phyloP scores from a whole-genome alignment of 768 basidiomycete genomes.

The Leccinellum luteum region DNA sequence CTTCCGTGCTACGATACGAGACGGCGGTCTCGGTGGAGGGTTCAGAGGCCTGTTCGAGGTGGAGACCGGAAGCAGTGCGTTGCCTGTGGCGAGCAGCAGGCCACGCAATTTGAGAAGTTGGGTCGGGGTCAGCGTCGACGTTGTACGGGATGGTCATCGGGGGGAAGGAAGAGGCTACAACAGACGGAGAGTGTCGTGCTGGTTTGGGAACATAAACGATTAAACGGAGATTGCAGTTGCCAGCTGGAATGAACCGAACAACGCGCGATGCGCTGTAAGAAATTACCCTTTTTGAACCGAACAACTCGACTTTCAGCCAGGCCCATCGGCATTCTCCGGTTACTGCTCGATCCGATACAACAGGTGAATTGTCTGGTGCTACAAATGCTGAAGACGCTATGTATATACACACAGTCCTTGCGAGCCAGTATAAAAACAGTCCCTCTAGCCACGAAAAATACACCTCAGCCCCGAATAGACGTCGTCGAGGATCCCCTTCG shows the following conservation, averaged over 20 bases:
- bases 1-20: conserved; percentile 33
- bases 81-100: conserved; percentile 46
- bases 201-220: conserved; percentile 14
- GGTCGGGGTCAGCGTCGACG: conserved; percentile 60
- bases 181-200: not conserved
- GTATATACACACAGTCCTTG: conserved; percentile 17
- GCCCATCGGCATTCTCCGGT: conserved; percentile 30
- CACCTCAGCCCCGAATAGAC: conserved; percentile 32
- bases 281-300: conserved; percentile 16
- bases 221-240: not conserved
- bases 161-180: not conserved
- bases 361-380: conserved; percentile 7
- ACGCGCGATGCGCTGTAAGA: not conserved
- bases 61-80: conserved; percentile 22
- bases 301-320: not conserved
- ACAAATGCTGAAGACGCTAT: conserved; percentile 14
- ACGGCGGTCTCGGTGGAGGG: conserved; percentile 19
- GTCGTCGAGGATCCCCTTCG: conserved; percentile 44
- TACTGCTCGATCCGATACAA: not conserved
- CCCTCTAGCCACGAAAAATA: conserved; percentile 5
- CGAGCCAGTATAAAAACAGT: conserved; percentile 28
- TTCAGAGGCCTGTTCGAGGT: conserved; percentile 22
- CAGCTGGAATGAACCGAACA: not conserved
- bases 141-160: conserved; percentile 60
- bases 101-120: conserved; percentile 80